phyloP scores from a whole-genome alignment of 169 alveolate genomes.

The Miamiensis avidus region DNA sequence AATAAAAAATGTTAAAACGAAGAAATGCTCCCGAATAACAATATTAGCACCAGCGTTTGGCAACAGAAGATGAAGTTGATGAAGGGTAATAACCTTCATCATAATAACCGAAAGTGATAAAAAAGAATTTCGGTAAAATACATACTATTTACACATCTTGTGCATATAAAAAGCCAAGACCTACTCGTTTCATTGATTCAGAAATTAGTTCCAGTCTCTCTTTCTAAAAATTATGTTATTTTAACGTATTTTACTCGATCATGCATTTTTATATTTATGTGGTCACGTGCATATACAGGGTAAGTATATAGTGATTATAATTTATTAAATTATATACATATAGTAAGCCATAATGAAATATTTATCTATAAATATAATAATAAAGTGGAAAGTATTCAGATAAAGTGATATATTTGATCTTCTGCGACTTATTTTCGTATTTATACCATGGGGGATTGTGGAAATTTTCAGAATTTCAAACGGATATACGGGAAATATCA shows the following conservation, averaged over 20 bases:
- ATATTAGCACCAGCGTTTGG: background rate
- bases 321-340: too few relatives aligned
- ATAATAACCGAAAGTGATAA: background rate
- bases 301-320: too few relatives aligned
- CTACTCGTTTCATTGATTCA: background rate
- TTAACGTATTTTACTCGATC: background rate
- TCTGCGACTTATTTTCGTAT: background rate
- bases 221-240: too few relatives aligned
- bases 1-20: background rate
- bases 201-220: background rate
- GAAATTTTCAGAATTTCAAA: background rate
- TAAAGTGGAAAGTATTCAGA: background rate
- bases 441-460: background rate
- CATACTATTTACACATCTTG: background rate
- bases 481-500: background rate
- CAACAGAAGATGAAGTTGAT: background rate
- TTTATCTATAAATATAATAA: too few relatives aligned
- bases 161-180: background rate
- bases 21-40: background rate
- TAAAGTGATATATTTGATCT: background rate
- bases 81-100: background rate
- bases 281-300: background rate
- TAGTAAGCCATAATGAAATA: too few relatives aligned
- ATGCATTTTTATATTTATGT: too few relatives aligned
- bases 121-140: background rate